These are phyloP conservation scores for Aspergillus sp. DNA, from an alignment of 2,329 filamentous ascomycete genomes.

Conservation along the genomic window DNA sequence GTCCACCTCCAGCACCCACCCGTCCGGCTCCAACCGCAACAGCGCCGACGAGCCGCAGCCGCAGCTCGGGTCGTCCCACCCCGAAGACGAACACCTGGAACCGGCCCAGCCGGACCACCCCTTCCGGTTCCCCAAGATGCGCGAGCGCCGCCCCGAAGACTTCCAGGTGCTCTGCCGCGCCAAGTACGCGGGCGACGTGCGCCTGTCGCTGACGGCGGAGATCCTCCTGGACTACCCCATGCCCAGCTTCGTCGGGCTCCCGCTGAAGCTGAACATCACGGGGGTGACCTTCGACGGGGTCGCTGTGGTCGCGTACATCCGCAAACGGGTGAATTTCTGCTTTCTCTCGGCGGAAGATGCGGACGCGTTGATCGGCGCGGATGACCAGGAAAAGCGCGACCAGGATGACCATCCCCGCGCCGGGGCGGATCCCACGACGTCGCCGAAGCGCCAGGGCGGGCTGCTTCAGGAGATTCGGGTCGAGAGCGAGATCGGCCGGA, in stretches of 20 bases:
- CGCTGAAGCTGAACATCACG: constrained; percentile 90
- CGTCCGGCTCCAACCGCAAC: constrained; percentile 29
- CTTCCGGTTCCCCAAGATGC: constrained; percentile 52
- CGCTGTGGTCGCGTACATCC: constrained; percentile 86
- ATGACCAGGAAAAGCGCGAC: constrained; percentile 33
- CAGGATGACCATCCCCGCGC: constrained; percentile 32
- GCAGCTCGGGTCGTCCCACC: too few species aligned
- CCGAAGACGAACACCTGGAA: constrained; percentile 19
- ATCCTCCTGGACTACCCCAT: constrained; percentile 97
- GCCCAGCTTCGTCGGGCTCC: constrained; percentile 95
- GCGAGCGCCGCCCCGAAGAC: constrained; percentile 78
- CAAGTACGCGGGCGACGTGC: constrained; percentile 82
- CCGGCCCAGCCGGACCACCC: constrained; percentile 16
- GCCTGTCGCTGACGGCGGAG: constrained; percentile 86
- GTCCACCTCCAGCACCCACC: constrained; percentile 42
- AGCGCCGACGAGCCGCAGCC: constrained; percentile 26
- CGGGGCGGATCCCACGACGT: constrained; percentile 30
- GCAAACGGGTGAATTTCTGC: constrained; percentile 86
- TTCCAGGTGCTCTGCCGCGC: constrained; percentile 91
- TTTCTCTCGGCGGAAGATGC: constrained; percentile 93
- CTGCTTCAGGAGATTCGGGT: constrained; percentile 90
- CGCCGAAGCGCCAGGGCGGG: constrained; percentile 61
- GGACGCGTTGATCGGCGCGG: constrained; percentile 64
- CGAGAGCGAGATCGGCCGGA: constrained; percentile 94
- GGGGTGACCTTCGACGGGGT: constrained; percentile 94